Evolutionary conservation across 2,329 filamentous ascomycete species (phyloP).

Genomic region (Canariomyces notabilis): DNA sequence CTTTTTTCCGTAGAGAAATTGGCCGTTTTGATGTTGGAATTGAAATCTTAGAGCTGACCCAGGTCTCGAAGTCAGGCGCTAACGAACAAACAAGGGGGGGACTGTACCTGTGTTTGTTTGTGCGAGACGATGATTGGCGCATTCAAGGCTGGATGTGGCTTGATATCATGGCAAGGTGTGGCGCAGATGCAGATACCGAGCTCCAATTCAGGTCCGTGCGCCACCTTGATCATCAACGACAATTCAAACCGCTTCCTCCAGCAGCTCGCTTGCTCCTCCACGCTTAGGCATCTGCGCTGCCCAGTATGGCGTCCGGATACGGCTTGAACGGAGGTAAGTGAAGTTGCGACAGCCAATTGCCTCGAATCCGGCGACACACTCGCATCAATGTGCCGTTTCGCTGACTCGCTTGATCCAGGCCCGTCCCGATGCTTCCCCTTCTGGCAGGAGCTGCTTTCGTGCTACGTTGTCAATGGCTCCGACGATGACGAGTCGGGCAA

Average conservation of each 20-base stretch:
- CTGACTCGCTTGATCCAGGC: slow-evolving; percentile 36
- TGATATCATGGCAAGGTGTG: too few relatives aligned
- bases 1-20: too few relatives aligned
- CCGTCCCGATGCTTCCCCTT: slow-evolving; percentile 90
- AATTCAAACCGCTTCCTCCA: slow-evolving; percentile 13
- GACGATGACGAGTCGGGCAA: slow-evolving; percentile 74
- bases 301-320: slow-evolving; percentile 72
- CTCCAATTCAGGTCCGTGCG: slow-evolving; percentile 13
- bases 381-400: not conserved
- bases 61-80: too few relatives aligned
- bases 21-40: too few relatives aligned
- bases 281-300: slow-evolving; percentile 17
- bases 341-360: slow-evolving; percentile 10
- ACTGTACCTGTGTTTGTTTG: too few relatives aligned
- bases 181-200: too few relatives aligned
- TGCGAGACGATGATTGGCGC: too few relatives aligned
- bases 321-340: slow-evolving; percentile 72
- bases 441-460: slow-evolving; percentile 98
- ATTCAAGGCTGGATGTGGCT: not conserved
- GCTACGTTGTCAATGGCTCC: slow-evolving; percentile 91
- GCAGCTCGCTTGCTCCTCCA: slow-evolving; percentile 15
- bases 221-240: slow-evolving; percentile 18
- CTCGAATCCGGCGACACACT: slow-evolving; percentile 3
- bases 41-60: too few relatives aligned
- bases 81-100: too few relatives aligned